Conservation (phyloP, 1,139 yeast species). For the Chernovozyma sophiae-reginae region DNA sequence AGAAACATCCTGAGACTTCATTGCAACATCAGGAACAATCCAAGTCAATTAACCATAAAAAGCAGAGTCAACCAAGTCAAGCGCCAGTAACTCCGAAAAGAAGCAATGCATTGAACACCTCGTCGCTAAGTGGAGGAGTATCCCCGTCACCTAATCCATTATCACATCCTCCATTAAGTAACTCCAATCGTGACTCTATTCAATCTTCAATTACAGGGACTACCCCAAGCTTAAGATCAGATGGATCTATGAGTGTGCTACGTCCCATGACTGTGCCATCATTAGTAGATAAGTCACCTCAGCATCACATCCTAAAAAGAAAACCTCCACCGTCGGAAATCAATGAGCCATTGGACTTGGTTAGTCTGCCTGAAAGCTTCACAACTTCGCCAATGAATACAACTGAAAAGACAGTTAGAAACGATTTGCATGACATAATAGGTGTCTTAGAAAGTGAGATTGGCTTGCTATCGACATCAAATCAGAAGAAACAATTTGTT, state of each 20-base stretch:
- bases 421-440: constrained; percentile 13
- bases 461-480: constrained; percentile 10
- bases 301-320: constrained; percentile 13
- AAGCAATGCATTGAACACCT: background rate
- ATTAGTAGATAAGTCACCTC: background rate
- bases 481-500: background rate
- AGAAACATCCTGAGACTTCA: background rate
- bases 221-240: background rate
- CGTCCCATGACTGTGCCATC: constrained; percentile 2
- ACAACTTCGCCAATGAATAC: background rate
- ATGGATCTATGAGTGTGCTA: constrained; percentile 5
- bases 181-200: background rate
- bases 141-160: background rate
- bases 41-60: background rate
- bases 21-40: background rate
- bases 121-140: background rate
- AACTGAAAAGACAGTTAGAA: constrained; percentile 8
- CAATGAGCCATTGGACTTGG: background rate
- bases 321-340: constrained; percentile 20
- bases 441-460: constrained; percentile 17
- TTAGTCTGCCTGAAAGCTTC: background rate
- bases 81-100: background rate
- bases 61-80: background rate
- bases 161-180: background rate
- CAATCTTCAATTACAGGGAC: background rate